phyloP scores from a whole-genome alignment of 495 filamentous ascomycete species.

The Penicillium manginii region DNA sequence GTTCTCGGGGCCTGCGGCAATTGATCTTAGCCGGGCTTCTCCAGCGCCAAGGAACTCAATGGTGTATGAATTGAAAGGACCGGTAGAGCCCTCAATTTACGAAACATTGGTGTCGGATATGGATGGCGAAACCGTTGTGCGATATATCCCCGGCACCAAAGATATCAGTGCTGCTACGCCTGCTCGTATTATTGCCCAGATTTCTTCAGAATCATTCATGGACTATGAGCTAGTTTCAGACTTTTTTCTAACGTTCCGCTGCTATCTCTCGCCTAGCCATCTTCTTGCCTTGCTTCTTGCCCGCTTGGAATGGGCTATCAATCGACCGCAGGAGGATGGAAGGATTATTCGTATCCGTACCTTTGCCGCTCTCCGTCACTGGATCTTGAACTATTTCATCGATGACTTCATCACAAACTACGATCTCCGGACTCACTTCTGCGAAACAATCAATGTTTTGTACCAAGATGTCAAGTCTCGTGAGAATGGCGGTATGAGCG shows the following conservation, averaged over 20 bases:
- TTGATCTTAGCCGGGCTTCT: constrained; percentile 39
- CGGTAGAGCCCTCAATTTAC: constrained; percentile 67
- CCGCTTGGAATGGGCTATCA: constrained; percentile 85
- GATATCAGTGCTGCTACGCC: constrained; percentile 89
- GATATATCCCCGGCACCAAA: constrained; percentile 71
- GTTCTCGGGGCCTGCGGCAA: constrained; percentile 52
- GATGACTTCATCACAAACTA: constrained; percentile 93
- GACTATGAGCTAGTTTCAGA: constrained; percentile 98
- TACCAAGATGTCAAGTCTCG: constrained; percentile 62
- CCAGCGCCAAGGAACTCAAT: constrained; percentile 40
- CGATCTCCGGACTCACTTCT: constrained; percentile 78
- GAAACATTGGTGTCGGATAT: constrained; percentile 72
- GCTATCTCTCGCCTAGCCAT: constrained; percentile 75
- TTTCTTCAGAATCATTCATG: constrained; percentile 92
- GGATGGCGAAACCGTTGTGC: constrained; percentile 82
- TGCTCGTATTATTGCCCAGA: constrained; percentile 91
- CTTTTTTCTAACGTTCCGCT: constrained; percentile 95
- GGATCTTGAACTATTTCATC: constrained; percentile 97
- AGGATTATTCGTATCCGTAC: constrained; percentile 91
- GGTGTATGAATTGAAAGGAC: constrained; percentile 48
- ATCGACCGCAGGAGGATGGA: constrained; percentile 78
- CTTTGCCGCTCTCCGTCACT: constrained; percentile 95
- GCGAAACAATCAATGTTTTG: constrained; percentile 77
- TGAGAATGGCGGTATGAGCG: constrained; percentile 63
- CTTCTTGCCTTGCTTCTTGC: constrained; percentile 82